These are phyloP conservation scores for Russula vinacea DNA, from an alignment of 768 basidiomycete species.

Conservation along the genomic window DNA sequence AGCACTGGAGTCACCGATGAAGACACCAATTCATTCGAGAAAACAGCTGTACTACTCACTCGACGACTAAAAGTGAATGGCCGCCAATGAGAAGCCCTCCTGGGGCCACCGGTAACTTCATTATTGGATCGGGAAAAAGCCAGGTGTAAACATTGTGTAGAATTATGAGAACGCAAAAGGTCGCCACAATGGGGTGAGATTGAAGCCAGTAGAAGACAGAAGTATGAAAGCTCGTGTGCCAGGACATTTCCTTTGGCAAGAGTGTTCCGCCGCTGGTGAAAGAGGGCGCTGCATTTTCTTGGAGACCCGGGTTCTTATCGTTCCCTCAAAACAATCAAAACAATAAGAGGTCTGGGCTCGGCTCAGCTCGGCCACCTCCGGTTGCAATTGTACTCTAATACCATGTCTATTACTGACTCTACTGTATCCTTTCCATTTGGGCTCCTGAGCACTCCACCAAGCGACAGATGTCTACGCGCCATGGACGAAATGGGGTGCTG, in stretches of 20 bases:
- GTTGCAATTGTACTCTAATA: neutral
- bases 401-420: too few relatives aligned
- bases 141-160: slow-evolving; percentile 15
- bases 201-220: slow-evolving; percentile 9
- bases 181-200: slow-evolving; percentile 15
- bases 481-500: too few relatives aligned
- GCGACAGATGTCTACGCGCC: too few relatives aligned
- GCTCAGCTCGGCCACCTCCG: slow-evolving; percentile 4
- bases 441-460: too few relatives aligned
- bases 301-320: neutral
- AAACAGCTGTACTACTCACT: slow-evolving; percentile 11
- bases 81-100: slow-evolving; percentile 19
- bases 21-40: neutral
- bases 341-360: neutral
- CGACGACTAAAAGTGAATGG: slow-evolving; percentile 4
- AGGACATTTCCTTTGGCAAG: neutral
- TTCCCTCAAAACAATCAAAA: neutral
- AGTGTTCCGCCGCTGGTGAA: neutral
- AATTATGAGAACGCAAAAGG: slow-evolving; percentile 1
- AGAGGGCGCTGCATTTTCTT: neutral
- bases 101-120: slow-evolving; percentile 21
- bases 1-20: slow-evolving; percentile 15
- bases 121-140: slow-evolving; percentile 25
- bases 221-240: neutral
- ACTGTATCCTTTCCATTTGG: too few relatives aligned